Percentiles rank a stretch among this genome's conserved stretches.
These are phyloP conservation scores for Westerdykella aurantiaca DNA, from an alignment of 2,329 filamentous ascomycete species.

Conservation along the genomic window DNA sequence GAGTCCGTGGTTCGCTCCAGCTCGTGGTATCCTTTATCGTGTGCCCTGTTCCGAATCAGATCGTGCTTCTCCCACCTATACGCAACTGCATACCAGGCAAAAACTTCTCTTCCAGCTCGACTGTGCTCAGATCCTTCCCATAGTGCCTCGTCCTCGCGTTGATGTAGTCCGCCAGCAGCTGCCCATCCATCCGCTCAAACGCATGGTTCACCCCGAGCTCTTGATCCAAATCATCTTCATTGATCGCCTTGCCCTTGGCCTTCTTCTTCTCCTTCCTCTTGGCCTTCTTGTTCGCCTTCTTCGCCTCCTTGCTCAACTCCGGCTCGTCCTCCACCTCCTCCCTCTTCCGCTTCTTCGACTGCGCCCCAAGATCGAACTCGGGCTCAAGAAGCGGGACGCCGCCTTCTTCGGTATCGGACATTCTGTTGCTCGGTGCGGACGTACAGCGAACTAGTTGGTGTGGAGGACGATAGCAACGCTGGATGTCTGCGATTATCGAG, in stretches of 20 bases:
- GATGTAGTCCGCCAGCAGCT: slow-evolving; percentile 78
- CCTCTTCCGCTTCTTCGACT: slow-evolving; percentile 42
- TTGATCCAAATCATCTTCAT: slow-evolving; percentile 52
- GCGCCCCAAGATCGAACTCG: slow-evolving; percentile 29
- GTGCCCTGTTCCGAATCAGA: slow-evolving; percentile 49
- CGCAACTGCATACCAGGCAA: slow-evolving; percentile 58
- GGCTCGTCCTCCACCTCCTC: slow-evolving; percentile 15
- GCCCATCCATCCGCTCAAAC: slow-evolving; percentile 75
- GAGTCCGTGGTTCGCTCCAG: slow-evolving; percentile 60
- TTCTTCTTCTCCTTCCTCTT: slow-evolving; percentile 53
- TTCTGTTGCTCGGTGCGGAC: slow-evolving; percentile 22
- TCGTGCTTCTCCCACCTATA: not conserved
- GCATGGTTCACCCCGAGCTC: slow-evolving; percentile 64
- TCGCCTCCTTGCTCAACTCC: slow-evolving; percentile 28
- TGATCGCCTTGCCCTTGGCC: slow-evolving; percentile 55
- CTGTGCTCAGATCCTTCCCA: slow-evolving; percentile 69
- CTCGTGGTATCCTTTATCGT: slow-evolving; percentile 74
- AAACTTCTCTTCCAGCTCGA: slow-evolving; percentile 79
- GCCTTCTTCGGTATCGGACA: slow-evolving; percentile 43
- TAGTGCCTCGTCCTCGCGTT: slow-evolving; percentile 73
- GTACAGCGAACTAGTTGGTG: not conserved
- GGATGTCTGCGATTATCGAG: not conserved
- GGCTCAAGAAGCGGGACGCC: slow-evolving; percentile 43
- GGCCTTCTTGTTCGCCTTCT: slow-evolving; percentile 32
- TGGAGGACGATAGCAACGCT: slow-evolving; percentile 2